Evolutionary conservation across 2,329 filamentous ascomycete species (phyloP).

Genomic region (Epichloe gansuensis): DNA sequence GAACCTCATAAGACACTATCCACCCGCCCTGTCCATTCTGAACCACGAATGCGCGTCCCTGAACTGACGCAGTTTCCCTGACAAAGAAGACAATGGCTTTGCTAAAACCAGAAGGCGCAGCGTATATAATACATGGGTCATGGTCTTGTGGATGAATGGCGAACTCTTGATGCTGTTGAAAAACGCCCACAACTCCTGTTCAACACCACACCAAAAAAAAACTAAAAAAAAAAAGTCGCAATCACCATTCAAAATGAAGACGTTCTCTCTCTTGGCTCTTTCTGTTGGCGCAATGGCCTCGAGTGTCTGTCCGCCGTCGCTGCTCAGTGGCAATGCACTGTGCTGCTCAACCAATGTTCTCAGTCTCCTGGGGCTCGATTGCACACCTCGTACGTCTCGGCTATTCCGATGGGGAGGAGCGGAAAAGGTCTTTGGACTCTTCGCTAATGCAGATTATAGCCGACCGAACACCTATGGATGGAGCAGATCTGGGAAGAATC

Average conservation of each 20-base stretch:
- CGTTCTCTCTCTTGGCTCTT: not conserved
- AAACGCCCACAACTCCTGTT: not conserved
- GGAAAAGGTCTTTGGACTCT: not conserved
- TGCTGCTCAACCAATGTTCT: not conserved
- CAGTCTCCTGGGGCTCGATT: not conserved
- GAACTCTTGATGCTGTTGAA: no score
- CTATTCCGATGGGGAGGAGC: not conserved
- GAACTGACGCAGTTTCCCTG: not conserved
- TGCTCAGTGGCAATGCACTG: not conserved
- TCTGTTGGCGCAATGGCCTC: not conserved
- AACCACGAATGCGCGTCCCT: not conserved
- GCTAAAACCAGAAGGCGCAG: not conserved
- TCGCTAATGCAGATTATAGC: not conserved
- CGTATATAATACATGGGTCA: not conserved
- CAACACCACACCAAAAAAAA: not conserved
- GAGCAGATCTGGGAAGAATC: not conserved
- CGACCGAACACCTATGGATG: not conserved
- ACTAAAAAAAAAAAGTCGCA: not conserved
- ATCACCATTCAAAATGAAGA: not conserved
- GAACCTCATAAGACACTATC: not conserved
- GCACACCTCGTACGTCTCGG: not conserved
- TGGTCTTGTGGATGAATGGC: no score
- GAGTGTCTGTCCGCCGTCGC: not conserved
- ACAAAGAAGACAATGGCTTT: not conserved
- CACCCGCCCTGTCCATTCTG: not conserved